Evolutionary conservation across 495 filamentous ascomycete genomes (phyloP), one percentile per base, ranked within the genome.

Genomic region (Hyaloscypha hepaticicola): DNA sequence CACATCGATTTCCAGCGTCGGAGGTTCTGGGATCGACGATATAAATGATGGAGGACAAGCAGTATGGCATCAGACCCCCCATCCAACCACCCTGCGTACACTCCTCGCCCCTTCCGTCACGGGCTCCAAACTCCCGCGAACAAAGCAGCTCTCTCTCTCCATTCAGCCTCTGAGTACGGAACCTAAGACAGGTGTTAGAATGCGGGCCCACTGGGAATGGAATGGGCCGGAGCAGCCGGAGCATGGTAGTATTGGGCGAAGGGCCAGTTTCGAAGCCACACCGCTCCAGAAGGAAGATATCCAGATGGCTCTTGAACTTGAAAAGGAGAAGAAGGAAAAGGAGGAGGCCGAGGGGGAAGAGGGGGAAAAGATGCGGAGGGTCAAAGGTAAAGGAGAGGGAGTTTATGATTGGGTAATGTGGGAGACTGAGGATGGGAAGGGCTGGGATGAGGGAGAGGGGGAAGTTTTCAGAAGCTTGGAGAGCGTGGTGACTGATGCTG

Each of bases 371-470:
- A n/a, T n/a, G n/a, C n/a, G n/a, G n/a, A n/a, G n/a, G n/a, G n/a
- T n/a, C n/a, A 57, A 49, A 25, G 19, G 33, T 19, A 66, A 33
- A 16, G 66, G 66, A 9, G 69, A 65, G 61, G 69, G 61, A 1
- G 24, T 33, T 21, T 67, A 69, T 63, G 69, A 72, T 26, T 72
- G 69, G 69, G 14, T 60, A 34, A 14, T 14, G 29, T 33, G 25
- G 48, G n/a, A 53, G 25, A 21, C 27, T 38, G 27, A 58, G 33
- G 25, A 11, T 45, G 58, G 22, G 58, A 51, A 31, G 58, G 41
- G 16, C 4, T 49, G 45, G 58, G 58, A 31, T 50, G 58, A 61
- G 16, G 41, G 58, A 12, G 38, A 61, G 58, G 58, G 41, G 25
- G 49, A 31, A 5, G 45, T 52, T 0, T 24, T 26, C 19, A 53